Evolutionary conservation across 345 rosid species (phyloP).

Genomic region (Syzygium grande): DNA sequence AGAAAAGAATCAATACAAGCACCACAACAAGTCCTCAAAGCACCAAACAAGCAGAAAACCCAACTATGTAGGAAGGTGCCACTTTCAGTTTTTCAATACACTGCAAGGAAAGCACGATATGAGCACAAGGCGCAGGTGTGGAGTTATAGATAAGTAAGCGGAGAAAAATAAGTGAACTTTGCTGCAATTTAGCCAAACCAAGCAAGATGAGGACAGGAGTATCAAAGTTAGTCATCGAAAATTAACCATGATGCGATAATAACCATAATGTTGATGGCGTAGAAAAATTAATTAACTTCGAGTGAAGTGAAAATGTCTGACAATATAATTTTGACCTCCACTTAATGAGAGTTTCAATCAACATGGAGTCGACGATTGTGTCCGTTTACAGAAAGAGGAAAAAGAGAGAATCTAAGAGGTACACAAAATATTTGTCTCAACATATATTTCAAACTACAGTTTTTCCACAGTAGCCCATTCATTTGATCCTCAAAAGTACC

Average conservation of each 20-base stretch:
- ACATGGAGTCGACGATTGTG: no score
- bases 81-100: neutral
- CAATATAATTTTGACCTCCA: neutral
- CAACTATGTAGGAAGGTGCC: neutral
- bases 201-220: neutral
- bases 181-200: neutral
- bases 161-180: neutral
- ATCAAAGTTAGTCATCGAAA: neutral
- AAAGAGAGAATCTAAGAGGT: no score
- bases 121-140: neutral
- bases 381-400: no score
- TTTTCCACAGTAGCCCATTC: no score
- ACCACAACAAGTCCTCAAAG: neutral
- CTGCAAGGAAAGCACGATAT: neutral
- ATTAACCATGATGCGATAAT: neutral
- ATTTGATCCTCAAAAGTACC: neutral
- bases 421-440: no score
- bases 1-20: neutral
- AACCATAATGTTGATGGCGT: neutral
- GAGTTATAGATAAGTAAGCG: neutral
- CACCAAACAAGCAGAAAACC: neutral
- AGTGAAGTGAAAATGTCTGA: neutral
- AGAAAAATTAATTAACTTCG: neutral
- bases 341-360: neutral
- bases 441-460: no score